A percentile compares a stretch with the other conserved stretches of the same genome.
Conservation (phyloP, 306 rosid species). For the Vigna nakashimae region DNA sequence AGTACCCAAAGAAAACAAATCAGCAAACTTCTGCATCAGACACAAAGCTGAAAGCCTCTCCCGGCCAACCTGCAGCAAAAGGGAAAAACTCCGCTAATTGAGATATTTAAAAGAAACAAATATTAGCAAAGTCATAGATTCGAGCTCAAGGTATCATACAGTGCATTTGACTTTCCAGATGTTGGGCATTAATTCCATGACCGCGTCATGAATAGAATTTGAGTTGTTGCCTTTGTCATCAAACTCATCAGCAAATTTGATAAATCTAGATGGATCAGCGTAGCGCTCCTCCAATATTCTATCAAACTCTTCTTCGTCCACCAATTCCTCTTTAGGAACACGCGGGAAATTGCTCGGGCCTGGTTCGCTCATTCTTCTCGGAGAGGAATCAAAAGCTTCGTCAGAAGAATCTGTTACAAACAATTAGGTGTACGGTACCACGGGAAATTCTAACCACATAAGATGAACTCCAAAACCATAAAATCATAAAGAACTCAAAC, state of each 20-base stretch:
- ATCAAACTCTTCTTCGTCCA: slow-evolving; percentile 84
- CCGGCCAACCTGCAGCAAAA: slow-evolving; percentile 81
- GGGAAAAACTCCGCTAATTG: slow-evolving; percentile 28
- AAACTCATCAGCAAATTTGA: slow-evolving; percentile 63
- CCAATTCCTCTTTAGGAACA: slow-evolving; percentile 80
- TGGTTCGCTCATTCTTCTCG: slow-evolving; percentile 47
- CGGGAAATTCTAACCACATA: neutral
- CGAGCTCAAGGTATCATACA: slow-evolving; percentile 53
- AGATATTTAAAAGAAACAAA: neutral
- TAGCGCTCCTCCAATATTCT: slow-evolving; percentile 77
- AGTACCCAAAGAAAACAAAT: slow-evolving; percentile 74
- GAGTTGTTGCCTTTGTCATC: slow-evolving; percentile 68
- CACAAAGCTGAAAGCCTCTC: slow-evolving; percentile 84
- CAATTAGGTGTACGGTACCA: neutral
- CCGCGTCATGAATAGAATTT: slow-evolving; percentile 43
- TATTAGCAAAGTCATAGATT: slow-evolving; percentile 22
- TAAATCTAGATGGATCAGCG: slow-evolving; percentile 48
- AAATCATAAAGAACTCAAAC: slow-evolving; percentile 3
- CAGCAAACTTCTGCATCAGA: slow-evolving; percentile 95
- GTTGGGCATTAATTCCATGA: slow-evolving; percentile 59
- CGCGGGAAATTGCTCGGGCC: slow-evolving; percentile 50
- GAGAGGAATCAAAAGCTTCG: slow-evolving; percentile 54
- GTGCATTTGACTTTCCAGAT: slow-evolving; percentile 96
- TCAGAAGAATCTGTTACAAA: slow-evolving; percentile 60
- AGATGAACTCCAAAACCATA: neutral